Base-by-base conservation (phyloP, 192 early-diverging fungal genomes). In the Gaertneriomyces semiglobifer region DNA sequence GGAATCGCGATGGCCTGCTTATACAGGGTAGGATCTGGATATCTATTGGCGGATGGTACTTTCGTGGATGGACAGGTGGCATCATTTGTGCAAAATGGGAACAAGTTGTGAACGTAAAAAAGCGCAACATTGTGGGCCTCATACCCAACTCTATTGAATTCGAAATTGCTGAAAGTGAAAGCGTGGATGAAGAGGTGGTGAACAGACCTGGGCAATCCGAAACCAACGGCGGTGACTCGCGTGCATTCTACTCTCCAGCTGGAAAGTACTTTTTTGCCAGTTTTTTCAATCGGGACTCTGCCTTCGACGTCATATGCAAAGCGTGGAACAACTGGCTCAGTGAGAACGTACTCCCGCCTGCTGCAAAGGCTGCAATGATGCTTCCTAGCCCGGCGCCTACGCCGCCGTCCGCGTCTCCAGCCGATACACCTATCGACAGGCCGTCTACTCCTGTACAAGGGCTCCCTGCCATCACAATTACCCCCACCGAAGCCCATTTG, bases 11-110 rank as follows among this genome's bases (percentile, higher is more conserved):
- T 12, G 71, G 63, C 39, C n/a, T 73, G 19, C 46, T 73, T 20
- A 73, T 73, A 43, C 71, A 73, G 38, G 71, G 71, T 9, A 47
- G 71, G 7, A 62, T 73, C 44, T 73, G 59, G 58, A 67, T 73
- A 44, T 68, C 65, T 7, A 58, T 68, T 20, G 44, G 61, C 39
- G 58, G 45, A 12, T 44, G 66, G 5, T 57, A 58, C 64, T 73
- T 73, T 50, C 66, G 63, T 43, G 71, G 71, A 33, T 73, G 64
- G 71, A 68, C 66, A 1, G 11, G 16, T n/a, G 58, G 47, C 55
- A 42, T 14, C 33, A 14, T 74, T 19, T 61, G 47, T 42, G 63
- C 62, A 11, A 7, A 14, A 8, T 58, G 62, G 25, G 25, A 5
- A 0, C 42, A 74, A 44, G 53, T 74, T 20, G 12, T 20, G 1